Conservation (phyloP, 176 grass and related monocot genomes). For the Guadua angustifolia region DNA sequence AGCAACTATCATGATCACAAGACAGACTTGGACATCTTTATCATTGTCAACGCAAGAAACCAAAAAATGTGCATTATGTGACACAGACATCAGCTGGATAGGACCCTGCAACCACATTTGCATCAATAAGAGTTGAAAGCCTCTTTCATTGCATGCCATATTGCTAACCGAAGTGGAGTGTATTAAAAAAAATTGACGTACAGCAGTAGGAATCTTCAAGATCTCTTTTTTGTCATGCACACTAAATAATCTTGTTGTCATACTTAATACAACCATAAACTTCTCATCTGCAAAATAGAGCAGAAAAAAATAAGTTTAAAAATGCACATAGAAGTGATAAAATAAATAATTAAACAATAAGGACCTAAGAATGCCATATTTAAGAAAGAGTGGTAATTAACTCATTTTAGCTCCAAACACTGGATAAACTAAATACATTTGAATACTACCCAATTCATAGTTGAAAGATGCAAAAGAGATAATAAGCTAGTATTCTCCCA, state of each 20-base stretch:
- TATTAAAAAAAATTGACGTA: conserved; percentile 35
- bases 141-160: neutral
- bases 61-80: conserved; percentile 44
- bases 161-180: neutral
- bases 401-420: neutral
- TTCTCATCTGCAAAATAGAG: conserved; percentile 51
- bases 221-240: conserved; percentile 54
- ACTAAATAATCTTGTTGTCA: conserved; percentile 46
- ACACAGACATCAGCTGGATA: conserved; percentile 49
- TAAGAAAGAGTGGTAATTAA: neutral
- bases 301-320: conserved; percentile 18
- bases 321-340: conserved; percentile 15
- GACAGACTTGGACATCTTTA: conserved; percentile 54
- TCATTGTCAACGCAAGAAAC: conserved; percentile 40
- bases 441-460: neutral
- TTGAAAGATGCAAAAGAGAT: neutral
- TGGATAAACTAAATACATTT: neutral
- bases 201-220: conserved; percentile 50
- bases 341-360: conserved; percentile 8
- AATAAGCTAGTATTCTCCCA: neutral
- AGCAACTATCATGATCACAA: conserved; percentile 46
- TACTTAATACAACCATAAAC: conserved; percentile 55
- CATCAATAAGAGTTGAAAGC: conserved; percentile 12
- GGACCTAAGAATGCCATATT: neutral
- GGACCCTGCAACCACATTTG: conserved; percentile 44